phyloP scores from a whole-genome alignment of 306 rosid species.

The Sphenostylis stenocarpa region DNA sequence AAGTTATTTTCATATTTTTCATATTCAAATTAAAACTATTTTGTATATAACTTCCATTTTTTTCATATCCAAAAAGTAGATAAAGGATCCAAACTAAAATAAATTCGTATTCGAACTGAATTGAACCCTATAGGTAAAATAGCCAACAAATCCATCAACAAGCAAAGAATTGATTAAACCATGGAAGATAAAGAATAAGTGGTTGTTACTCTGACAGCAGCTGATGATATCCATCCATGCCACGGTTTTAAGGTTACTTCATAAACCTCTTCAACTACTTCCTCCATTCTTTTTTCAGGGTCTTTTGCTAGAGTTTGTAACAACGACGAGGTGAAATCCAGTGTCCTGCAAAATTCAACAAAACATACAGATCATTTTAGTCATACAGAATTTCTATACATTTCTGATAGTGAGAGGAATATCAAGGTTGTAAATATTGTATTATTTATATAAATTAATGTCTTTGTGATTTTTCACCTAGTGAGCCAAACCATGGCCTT shows the following conservation, averaged over 20 bases:
- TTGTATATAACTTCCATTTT: no score
- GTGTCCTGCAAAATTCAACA: slow-evolving; percentile 48
- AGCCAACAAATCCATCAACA: neutral
- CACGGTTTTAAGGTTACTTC: slow-evolving; percentile 65
- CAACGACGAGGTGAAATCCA: slow-evolving; percentile 66
- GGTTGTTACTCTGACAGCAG: slow-evolving; percentile 73
- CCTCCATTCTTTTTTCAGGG: slow-evolving; percentile 57
- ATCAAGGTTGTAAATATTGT: neutral
- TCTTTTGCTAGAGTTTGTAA: slow-evolving; percentile 53
- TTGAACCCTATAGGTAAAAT: neutral
- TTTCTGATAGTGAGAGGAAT: neutral
- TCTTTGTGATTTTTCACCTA: slow-evolving; percentile 46
- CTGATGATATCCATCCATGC: slow-evolving; percentile 95
- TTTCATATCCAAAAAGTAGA: no score
- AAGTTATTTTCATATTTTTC: no score
- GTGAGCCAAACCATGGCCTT: slow-evolving; percentile 88
- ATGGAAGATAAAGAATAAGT: neutral
- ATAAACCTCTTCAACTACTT: slow-evolving; percentile 76
- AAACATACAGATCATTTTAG: neutral
- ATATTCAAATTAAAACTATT: no score
- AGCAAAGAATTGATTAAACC: neutral
- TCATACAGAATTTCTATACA: neutral
- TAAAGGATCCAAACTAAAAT: no score
- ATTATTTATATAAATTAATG: neutral
- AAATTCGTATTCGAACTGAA: neutral